Base-by-base conservation (phyloP, 176 grass and related monocot species). In the Elymus sibiricus region DNA sequence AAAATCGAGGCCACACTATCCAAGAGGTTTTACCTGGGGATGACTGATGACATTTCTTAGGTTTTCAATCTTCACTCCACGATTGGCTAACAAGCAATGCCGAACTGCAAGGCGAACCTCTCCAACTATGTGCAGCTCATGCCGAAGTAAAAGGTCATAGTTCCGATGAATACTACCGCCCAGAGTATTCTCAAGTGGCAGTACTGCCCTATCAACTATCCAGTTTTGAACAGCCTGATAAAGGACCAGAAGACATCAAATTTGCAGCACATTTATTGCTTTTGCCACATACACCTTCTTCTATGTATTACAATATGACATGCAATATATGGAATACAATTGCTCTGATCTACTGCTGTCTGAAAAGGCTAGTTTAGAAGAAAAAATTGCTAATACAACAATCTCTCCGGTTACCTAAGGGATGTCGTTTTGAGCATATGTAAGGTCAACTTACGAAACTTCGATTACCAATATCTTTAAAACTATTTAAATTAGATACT, bases 101-200 rank as follows among this genome's bases (percentile, higher is more conserved):
- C 75, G 87, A 87, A 94, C 91, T 26, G 86, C 83, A 82, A 92
- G 81, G 62, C 92, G 87, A 65, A 98, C 91, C 85, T 95, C 93
- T 83, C 91, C 91, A 64, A 95, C 93, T 89, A 98, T 94, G 59
- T 95, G 88, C 68, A 98, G 83, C 24, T 80, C 87, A 95, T 95
- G 93, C 15, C 64, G 85, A 72, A 98, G 88, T 89, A 98, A 92
- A 82, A 95, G 94, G 87, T 98, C 93, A 93, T 92, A 98, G 40
- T 98, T 98, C 59, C 91, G 80, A 85, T 95, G 93, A 79, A 98
- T 95, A 81, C 91, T 98, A 61, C 93, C 95, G n/a, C 89, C 95
- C 73, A 98, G 46, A 49, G 96, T 86, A 90, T 98, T 95, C 81
- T 95, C 93, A 61, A 95, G 89, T 47, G 96, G 93, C 70, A 95